Evolutionary conservation across 768 basidiomycete genomes (phyloP).

Genomic region (Naganishia kalamii): DNA sequence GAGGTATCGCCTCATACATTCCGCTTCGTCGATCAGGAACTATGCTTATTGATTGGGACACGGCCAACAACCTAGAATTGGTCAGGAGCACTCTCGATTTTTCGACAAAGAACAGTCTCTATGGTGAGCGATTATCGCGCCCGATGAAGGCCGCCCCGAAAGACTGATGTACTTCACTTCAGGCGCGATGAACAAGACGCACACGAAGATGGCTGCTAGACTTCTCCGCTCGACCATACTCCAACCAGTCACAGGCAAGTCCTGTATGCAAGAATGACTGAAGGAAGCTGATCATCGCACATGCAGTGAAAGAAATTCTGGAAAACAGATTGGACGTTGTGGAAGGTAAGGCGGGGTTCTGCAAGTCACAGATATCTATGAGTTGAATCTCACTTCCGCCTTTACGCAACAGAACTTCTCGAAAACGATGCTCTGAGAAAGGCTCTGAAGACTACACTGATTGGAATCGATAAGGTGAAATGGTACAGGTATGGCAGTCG

Average conservation of each 20-base stretch:
- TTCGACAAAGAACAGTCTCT: constrained; percentile 67
- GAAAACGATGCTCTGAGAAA: constrained; percentile 15
- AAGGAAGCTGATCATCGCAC: neutral
- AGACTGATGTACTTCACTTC: constrained; percentile 53
- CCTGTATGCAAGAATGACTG: neutral
- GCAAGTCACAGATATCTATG: neutral
- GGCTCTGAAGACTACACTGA: constrained; percentile 21
- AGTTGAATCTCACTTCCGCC: neutral
- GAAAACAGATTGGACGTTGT: constrained; percentile 80
- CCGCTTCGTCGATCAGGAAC: constrained; percentile 54
- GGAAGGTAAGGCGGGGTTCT: constrained; percentile 54
- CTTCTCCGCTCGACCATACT: constrained; percentile 72
- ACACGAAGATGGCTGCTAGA: constrained; percentile 81
- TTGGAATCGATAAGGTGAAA: constrained; percentile 22
- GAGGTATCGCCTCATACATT: neutral
- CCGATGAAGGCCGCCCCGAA: constrained; percentile 2
- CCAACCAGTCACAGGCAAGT: constrained; percentile 67
- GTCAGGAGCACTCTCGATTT: constrained; percentile 61
- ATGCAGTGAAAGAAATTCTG: constrained; percentile 49
- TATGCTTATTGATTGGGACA: constrained; percentile 89
- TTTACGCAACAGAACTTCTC: neutral
- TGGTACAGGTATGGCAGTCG: neutral
- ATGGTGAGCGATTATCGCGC: constrained; percentile 53
- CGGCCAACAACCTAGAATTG: constrained; percentile 79
- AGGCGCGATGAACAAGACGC: constrained; percentile 61